A percentile compares a stretch with the other conserved stretches of the same genome.
These are phyloP conservation scores for Massariosphaeria phaeospora DNA, from an alignment of 495 filamentous ascomycete genomes.

Conservation along the genomic window DNA sequence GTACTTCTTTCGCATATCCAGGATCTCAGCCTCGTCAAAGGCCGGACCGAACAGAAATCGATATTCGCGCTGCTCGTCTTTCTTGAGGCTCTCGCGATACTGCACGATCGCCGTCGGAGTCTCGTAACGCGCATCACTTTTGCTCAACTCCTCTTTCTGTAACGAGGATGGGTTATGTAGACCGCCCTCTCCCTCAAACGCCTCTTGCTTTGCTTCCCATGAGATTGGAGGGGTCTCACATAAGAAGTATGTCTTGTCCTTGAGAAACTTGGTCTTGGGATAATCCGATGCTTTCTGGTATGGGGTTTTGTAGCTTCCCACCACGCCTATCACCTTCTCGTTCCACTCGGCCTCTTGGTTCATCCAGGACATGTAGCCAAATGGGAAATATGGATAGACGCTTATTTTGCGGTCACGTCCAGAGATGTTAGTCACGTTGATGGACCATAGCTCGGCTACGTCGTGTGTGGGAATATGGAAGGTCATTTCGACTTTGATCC, in stretches of 20 bases:
- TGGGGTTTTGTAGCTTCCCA: constrained; percentile 50
- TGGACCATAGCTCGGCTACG: constrained; percentile 53
- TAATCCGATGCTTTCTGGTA: constrained; percentile 55
- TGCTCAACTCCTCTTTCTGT: constrained; percentile 37
- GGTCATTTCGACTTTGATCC: constrained; percentile 52
- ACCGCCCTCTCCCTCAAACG: constrained; percentile 54
- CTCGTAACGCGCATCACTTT: constrained; percentile 52
- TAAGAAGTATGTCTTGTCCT: constrained; percentile 55
- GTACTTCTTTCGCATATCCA: constrained; percentile 46
- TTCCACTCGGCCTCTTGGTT: constrained; percentile 53
- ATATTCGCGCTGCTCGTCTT: constrained; percentile 44
- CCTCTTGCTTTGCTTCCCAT: constrained; percentile 49
- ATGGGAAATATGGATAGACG: constrained; percentile 53
- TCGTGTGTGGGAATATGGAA: constrained; percentile 50
- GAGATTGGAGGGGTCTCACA: constrained; percentile 50
- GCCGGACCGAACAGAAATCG: constrained; percentile 55
- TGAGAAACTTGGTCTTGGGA: constrained; percentile 53
- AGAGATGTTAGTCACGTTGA: constrained; percentile 51
- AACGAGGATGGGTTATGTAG: constrained; percentile 49
- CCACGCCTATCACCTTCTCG: constrained; percentile 45
- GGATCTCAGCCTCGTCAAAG: constrained; percentile 48
- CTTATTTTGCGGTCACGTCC: constrained; percentile 45
- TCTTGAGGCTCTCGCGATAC: constrained; percentile 44
- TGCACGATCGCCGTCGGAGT: constrained; percentile 52
- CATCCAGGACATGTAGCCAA: constrained; percentile 60